Conservation (phyloP, 2,329 filamentous ascomycete genomes). For the Colletotrichum zoysiae region DNA sequence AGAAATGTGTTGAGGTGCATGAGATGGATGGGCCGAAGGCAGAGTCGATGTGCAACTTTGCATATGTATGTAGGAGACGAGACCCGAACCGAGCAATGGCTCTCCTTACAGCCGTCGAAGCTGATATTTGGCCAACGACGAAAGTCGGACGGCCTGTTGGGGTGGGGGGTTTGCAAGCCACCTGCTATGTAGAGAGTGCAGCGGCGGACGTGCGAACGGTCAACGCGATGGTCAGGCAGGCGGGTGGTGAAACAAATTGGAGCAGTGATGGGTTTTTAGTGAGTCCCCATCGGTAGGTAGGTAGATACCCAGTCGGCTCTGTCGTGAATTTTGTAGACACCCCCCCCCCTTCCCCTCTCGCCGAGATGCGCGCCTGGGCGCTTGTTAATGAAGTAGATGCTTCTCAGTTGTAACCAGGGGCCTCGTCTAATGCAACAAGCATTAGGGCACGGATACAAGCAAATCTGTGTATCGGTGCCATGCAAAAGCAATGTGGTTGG, state of each 20-base stretch:
- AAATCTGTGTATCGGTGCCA: background rate
- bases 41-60: background rate
- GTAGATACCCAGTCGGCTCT: background rate
- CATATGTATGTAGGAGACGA: too few species aligned
- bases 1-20: background rate
- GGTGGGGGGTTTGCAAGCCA: background rate
- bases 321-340: conserved; percentile 22
- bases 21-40: background rate
- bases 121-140: background rate
- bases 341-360: background rate
- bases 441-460: background rate
- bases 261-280: conserved; percentile 12
- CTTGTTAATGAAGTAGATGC: background rate
- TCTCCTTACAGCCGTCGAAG: background rate
- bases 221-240: conserved; percentile 21
- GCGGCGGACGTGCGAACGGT: conserved; percentile 27
- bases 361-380: background rate
- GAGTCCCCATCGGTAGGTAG: conserved; percentile 10
- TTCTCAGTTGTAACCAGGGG: background rate
- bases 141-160: too few species aligned
- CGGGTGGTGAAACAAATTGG: conserved; percentile 24
- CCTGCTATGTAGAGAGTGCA: background rate
- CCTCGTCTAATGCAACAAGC: conserved; percentile 12
- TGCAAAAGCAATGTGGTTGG: conserved; percentile 8
- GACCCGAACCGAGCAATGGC: too few species aligned